These are phyloP conservation scores for Blastosporella zonata DNA, from an alignment of 1,284 basidiomycete species.

Conservation along the genomic window DNA sequence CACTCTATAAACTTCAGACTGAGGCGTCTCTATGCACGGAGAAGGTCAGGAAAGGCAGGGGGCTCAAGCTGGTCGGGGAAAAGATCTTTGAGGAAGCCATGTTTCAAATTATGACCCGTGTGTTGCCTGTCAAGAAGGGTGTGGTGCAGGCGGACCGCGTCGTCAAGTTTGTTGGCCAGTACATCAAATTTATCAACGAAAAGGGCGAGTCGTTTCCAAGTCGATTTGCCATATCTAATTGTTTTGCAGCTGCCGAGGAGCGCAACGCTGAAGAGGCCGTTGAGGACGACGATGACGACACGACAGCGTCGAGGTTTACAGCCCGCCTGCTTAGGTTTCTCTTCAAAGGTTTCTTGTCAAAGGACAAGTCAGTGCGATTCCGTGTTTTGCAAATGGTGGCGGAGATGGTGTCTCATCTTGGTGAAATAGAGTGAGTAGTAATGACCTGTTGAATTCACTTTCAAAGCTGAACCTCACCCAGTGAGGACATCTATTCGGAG, in stretches of 20 bases:
- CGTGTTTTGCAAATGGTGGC: slow-evolving; percentile 75
- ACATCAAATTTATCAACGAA: slow-evolving; percentile 74
- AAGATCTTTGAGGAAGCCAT: slow-evolving; percentile 75
- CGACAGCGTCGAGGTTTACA: slow-evolving; percentile 74
- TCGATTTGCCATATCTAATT: neutral
- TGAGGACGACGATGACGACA: slow-evolving; percentile 52
- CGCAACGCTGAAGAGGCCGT: slow-evolving; percentile 23
- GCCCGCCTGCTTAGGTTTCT: slow-evolving; percentile 72
- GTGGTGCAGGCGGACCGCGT: slow-evolving; percentile 73
- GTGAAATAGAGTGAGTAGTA: slow-evolving; percentile 77
- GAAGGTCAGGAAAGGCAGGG: slow-evolving; percentile 24
- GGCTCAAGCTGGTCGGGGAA: slow-evolving; percentile 67
- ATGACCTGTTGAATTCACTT: neutral
- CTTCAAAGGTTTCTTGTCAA: slow-evolving; percentile 80
- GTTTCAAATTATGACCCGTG: slow-evolving; percentile 61
- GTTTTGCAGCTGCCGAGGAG: slow-evolving; percentile 26
- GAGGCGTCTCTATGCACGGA: slow-evolving; percentile 53
- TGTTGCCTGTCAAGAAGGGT: slow-evolving; percentile 84
- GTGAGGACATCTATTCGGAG: slow-evolving; percentile 74
- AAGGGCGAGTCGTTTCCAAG: slow-evolving; percentile 51
- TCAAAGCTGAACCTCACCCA: slow-evolving; percentile 30
- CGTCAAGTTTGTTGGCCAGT: slow-evolving; percentile 84
- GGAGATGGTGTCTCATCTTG: slow-evolving; percentile 76
- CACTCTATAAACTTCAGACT: slow-evolving; percentile 78
- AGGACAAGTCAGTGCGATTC: slow-evolving; percentile 88